A percentile compares a stretch with the other conserved stretches of the same genome.
Evolutionary conservation across 495 filamentous ascomycete species (phyloP).

Genomic region (Hyaloscypha finlandica): DNA sequence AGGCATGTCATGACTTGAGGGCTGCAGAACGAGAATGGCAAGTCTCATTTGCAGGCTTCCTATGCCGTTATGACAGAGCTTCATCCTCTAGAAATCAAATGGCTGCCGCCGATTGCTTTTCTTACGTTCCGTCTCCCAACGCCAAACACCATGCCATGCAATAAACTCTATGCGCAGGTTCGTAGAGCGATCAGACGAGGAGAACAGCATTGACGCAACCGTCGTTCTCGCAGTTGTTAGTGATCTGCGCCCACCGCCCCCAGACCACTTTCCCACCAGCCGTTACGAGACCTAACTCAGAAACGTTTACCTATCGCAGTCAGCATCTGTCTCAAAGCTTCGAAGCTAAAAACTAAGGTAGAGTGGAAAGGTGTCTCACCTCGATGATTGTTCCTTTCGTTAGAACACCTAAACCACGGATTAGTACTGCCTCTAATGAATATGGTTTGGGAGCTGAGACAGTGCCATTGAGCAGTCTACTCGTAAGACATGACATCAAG

Average conservation of each 20-base stretch:
- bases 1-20: no score
- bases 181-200: neutral
- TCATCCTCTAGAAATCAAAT: constrained; percentile 1
- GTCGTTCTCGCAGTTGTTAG: constrained; percentile 77
- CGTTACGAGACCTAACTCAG: constrained; percentile 89
- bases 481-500: no score
- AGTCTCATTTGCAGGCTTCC: no score
- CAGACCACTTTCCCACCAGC: constrained; percentile 91
- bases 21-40: no score
- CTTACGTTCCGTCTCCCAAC: constrained; percentile 1
- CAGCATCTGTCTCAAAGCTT: no score
- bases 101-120: neutral
- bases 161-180: neutral
- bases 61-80: no score
- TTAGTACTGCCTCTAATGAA: neutral
- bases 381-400: constrained; percentile 95
- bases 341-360: no score
- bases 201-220: constrained; percentile 69
- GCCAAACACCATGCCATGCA: constrained; percentile 21
- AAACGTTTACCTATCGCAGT: constrained; percentile 68
- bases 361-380: constrained; percentile 34
- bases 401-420: constrained; percentile 63
- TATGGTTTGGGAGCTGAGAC: no score
- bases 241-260: constrained; percentile 81
- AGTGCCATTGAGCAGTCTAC: no score